phyloP scores from a whole-genome alignment of 176 grass and related monocot genomes.

The Alopecurus myosuroides region DNA sequence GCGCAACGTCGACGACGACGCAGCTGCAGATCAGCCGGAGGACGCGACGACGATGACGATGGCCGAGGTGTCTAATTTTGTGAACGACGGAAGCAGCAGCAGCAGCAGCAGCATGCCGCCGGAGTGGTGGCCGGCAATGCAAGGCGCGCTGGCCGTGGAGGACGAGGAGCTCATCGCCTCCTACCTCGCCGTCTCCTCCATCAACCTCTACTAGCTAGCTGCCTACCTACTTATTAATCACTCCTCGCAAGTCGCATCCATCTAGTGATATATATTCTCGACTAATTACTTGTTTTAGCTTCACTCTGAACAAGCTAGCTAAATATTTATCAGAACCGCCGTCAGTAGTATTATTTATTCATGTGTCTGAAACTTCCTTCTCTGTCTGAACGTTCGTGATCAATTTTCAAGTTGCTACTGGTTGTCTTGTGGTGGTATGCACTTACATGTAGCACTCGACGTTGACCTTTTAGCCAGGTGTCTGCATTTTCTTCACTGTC shows the following conservation, averaged over 20 bases:
- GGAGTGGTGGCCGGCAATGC: conserved; percentile 58
- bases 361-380: not conserved
- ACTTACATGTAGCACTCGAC: no score
- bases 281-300: not conserved
- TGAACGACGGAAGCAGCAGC: not conserved
- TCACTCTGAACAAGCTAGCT: not conserved
- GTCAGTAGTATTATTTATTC: not conserved
- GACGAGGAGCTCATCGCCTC: conserved; percentile 39
- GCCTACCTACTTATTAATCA: not conserved
- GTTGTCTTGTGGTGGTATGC: not conserved
- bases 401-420: not conserved
- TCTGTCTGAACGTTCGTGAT: not conserved
- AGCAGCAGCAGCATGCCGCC: not conserved
- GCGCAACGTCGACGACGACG: conserved; percentile 31
- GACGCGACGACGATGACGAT: conserved; percentile 10
- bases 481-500: no score
- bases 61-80: not conserved
- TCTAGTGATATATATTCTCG: not conserved
- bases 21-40: conserved; percentile 4
- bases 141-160: conserved; percentile 30
- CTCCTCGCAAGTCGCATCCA: not conserved
- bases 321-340: not conserved
- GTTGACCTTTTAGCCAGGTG: no score
- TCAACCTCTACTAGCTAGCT: conserved; percentile 20
- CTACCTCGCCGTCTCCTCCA: conserved; percentile 40